Percentiles rank a stretch among this genome's conserved stretches.
These are phyloP conservation scores for Stentor coeruleus DNA, from an alignment of 73 alveolate species.

Conservation along the genomic window DNA sequence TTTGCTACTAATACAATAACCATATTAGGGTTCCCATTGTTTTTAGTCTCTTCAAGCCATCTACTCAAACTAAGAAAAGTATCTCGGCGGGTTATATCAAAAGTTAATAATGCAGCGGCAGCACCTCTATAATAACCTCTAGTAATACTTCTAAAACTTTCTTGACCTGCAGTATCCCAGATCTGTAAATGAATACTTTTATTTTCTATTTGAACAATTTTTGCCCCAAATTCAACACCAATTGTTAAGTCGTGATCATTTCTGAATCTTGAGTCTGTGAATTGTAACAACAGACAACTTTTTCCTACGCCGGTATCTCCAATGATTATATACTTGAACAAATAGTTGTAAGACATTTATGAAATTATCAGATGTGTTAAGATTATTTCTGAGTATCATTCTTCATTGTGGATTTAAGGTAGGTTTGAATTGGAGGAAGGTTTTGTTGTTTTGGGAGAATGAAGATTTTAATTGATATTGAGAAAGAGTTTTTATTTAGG, in stretches of 20 bases:
- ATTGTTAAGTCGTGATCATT: constrained; percentile 14
- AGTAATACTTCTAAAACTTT: constrained; percentile 34
- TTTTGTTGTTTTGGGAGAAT: too few relatives aligned
- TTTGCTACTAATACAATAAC: constrained; percentile 38
- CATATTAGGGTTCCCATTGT: neutral
- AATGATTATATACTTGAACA: constrained; percentile 30
- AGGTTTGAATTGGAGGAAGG: too few relatives aligned
- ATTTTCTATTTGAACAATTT: constrained; percentile 26
- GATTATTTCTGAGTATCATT: too few relatives aligned
- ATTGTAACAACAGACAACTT: constrained; percentile 27
- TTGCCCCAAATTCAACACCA: constrained; percentile 33
- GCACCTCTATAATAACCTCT: constrained; percentile 32
- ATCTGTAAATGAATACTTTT: constrained; percentile 47
- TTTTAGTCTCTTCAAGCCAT: neutral
- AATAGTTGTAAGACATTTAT: neutral
- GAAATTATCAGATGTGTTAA: too few relatives aligned
- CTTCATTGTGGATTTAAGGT: too few relatives aligned
- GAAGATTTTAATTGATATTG: too few relatives aligned
- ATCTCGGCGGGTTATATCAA: constrained; percentile 41
- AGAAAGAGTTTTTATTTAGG: too few relatives aligned
- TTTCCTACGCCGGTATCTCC: constrained; percentile 41
- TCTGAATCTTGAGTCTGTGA: constrained; percentile 24
- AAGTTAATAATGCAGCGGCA: neutral
- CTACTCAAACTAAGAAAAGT: constrained; percentile 37
- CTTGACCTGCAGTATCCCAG: constrained; percentile 49